Base-by-base conservation (phyloP, 2,329 filamentous ascomycete species). In the Fusarium verticillioides region DNA sequence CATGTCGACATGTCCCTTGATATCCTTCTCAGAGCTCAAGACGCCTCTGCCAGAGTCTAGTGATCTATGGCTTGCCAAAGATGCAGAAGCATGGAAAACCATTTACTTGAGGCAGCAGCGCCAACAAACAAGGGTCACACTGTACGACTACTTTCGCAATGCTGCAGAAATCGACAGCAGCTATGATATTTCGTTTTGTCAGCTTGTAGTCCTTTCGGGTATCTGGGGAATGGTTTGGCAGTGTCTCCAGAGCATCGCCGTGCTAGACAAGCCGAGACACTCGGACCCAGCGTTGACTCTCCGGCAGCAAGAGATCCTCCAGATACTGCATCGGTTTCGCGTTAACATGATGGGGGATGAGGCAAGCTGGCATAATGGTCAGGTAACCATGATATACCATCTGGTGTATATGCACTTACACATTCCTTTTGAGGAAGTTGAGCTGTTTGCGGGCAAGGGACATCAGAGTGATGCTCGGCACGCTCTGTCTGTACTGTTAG, bases 141-240 rank as follows among this genome's bases (percentile, higher is more conserved):
- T 60, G 4, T 18, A n/a, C 7, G 57, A 60, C 4, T 60, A 60
- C 12, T 60, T 60, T 9, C 57, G 57, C 4, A n/a, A 40, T 2
- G 5, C 26, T 4, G 34, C 44, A 40, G 57, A 60, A 1, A 21
- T 52, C 0, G 57, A 50, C 34, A 40, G 23, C 18, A 52, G 8
- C 37, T 50, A 60, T n/a, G 44, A 60, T 15, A 7, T 6, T 16
- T 10, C 32, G 10, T 60, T 60, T 6, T 60, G 36, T 16, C 34
- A 60, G 5, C 57, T 60, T 7, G 19, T 52, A 1, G 19, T 60
- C 9, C 9, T 60, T 23, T 60, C 57, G 0, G 57, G 57, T 13
- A 32, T 60, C n/a, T 60, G 57, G 57, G 57, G 57, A 10, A 60
- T 60, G 57, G 57, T 60, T 7, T 60, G 57, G 57, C 57, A 60